Conservation (phyloP, 345 rosid genomes). For the Euphorbia pulcherrima region DNA sequence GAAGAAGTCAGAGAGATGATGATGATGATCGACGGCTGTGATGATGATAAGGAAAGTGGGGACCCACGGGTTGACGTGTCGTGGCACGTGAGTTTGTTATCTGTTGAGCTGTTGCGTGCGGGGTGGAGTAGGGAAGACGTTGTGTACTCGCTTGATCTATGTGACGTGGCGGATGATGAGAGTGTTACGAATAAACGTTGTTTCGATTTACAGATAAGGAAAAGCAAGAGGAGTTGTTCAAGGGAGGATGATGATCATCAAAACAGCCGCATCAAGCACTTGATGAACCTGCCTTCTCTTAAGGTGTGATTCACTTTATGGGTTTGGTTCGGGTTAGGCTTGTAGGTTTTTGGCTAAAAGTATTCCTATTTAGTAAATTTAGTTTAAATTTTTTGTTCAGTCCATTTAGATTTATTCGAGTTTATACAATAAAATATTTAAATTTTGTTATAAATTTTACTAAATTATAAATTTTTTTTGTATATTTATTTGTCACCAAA, state of each 20-base stretch:
- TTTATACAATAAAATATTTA: no score
- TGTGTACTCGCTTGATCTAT: conserved; percentile 45
- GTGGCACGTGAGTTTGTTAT: conserved; percentile 27
- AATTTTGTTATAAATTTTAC: no score
- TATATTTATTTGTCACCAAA: no score
- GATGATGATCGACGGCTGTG: conserved; percentile 6
- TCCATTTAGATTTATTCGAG: no score
- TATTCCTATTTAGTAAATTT: no score
- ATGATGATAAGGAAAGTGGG: conserved; percentile 7
- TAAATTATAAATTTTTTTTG: no score
- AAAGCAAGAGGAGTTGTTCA: conserved; percentile 1
- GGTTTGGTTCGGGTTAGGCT: no score
- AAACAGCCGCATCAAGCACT: background rate
- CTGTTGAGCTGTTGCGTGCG: conserved; percentile 38
- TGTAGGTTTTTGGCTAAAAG: no score
- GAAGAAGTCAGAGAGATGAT: conserved; percentile 79
- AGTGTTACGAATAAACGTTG: background rate
- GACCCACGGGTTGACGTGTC: conserved; percentile 16
- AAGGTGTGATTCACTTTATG: conserved; percentile 12
- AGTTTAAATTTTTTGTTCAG: no score
- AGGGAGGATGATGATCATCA: background rate
- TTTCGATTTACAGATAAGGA: background rate
- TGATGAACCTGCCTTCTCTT: conserved; percentile 17
- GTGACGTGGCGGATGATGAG: conserved; percentile 12
- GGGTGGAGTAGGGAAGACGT: conserved; percentile 63